phyloP scores from a whole-genome alignment of 164 flowering plant species.

The Vitis rupestris region DNA sequence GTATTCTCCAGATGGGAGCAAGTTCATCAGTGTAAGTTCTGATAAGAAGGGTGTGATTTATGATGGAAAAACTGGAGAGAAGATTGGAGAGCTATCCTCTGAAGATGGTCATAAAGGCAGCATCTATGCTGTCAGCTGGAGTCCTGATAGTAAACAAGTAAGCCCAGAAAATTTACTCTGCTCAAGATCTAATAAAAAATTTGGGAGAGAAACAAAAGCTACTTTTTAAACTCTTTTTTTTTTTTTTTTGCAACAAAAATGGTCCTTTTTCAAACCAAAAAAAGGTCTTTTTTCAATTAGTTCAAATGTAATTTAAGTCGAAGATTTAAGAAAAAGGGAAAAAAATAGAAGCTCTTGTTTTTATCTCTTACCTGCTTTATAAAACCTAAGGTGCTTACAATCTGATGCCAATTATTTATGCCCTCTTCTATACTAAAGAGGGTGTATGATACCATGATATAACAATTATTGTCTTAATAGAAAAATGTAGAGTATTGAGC shows the following conservation, averaged over 20 bases:
- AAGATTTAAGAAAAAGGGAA: too few relatives aligned
- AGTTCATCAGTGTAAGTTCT: conserved; percentile 90
- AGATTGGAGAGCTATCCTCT: conserved; percentile 73
- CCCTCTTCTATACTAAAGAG: too few relatives aligned
- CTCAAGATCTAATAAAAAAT: not conserved
- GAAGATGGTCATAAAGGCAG: conserved; percentile 94
- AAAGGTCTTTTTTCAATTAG: not conserved
- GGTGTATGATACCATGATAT: too few relatives aligned
- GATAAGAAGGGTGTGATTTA: conserved; percentile 85
- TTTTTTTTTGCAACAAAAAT: too few relatives aligned
- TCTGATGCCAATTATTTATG: too few relatives aligned
- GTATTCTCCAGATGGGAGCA: conserved; percentile 94
- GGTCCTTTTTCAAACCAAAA: too few relatives aligned
- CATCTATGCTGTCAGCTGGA: conserved; percentile 98
- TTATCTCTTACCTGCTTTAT: not conserved
- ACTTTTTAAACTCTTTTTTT: too few relatives aligned
- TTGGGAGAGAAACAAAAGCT: too few relatives aligned
- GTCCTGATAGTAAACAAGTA: conserved; percentile 87
- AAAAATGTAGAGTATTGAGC: too few relatives aligned
- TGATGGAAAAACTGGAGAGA: conserved; percentile 89
- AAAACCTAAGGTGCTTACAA: too few relatives aligned
- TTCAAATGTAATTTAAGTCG: too few relatives aligned
- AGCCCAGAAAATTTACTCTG: not conserved
- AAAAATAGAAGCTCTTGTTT: not conserved
- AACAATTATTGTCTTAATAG: too few relatives aligned